Evolutionary conservation across 345 rosid species (phyloP), one percentile per base, ranked within the genome.

Genomic region (Pistacia vera): DNA sequence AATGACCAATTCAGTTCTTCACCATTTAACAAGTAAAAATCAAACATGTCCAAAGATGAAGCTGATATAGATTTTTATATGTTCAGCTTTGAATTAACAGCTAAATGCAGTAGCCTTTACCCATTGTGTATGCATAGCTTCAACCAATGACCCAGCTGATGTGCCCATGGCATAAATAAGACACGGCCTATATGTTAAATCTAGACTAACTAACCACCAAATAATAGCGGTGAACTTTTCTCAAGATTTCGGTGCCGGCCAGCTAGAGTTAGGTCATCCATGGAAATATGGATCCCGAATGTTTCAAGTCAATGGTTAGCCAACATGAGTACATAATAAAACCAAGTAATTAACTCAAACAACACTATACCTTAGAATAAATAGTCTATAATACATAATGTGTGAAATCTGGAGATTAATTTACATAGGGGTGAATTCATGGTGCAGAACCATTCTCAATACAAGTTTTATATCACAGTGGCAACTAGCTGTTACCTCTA

Each of bases 311-410:
- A 16, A 60, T 18, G 4, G 56, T 49, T 49, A 16, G 28, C 9
- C 28, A 16, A n/a, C 9, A 12, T 16, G 36, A 52, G 20, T 1
- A 5, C 20, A 44, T 5, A 59, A 63, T 25, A 74, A 8, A 55
- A 46, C 36, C 75, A 74, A 13, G 65, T 33, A 63, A 74, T 63
- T 7, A 61, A 77, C 62, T 54, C 66, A 67, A 71, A 66, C 62
- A 67, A 62, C 60, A 56, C 77, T 75, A 68, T 70, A 70, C 63
- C 18, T 57, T 13, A 13, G 44, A 49, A 25, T 0, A 74, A 70
- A 77, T 65, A 64, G 77, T 73, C 18, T 72, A 71, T 72, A 59
- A 69, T 79, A 85, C 85, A 84, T 49, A 75, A 75, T 57, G 65
- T 25, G 82, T 63, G 17, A 77, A 78, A 77, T 66, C 74, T 62